Conservation (phyloP, 176 grass and related monocot genomes). For the Rhynchospora tenuis region DNA sequence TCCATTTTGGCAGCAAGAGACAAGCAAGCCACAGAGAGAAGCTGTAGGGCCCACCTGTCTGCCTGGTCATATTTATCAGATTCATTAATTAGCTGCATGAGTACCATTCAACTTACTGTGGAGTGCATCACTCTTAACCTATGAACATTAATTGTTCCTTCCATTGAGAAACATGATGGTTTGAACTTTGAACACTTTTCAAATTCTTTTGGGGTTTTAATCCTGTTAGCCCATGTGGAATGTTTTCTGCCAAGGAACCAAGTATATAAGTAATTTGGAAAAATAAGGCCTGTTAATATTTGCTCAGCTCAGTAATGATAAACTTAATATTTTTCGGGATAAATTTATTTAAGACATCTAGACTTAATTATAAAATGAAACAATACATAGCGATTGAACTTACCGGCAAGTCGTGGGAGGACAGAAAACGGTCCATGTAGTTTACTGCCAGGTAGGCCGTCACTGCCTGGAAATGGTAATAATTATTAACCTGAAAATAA, state of each 20-base stretch:
- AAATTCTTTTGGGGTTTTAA: background rate
- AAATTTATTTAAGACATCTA: background rate
- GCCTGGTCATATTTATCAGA: slow-evolving; percentile 23
- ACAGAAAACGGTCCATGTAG: slow-evolving; percentile 70
- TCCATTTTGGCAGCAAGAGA: slow-evolving; percentile 58
- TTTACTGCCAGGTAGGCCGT: slow-evolving; percentile 68
- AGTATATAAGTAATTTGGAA: background rate
- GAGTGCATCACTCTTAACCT: background rate
- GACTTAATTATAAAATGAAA: background rate
- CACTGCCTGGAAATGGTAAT: slow-evolving; percentile 43
- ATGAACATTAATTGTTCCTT: slow-evolving; percentile 1
- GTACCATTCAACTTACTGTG: background rate
- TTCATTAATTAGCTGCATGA: background rate
- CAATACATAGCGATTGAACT: background rate
- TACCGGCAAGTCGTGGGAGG: slow-evolving; percentile 45
- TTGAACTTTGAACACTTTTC: background rate
- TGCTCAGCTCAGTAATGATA: background rate
- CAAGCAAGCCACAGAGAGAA: slow-evolving; percentile 41
- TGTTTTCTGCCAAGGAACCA: background rate
- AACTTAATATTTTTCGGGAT: background rate
- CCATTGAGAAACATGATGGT: background rate
- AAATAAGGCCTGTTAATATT: background rate
- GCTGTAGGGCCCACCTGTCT: slow-evolving; percentile 36
- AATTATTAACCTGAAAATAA: slow-evolving; percentile 13
- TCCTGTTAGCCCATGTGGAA: background rate